phyloP scores from a whole-genome alignment of 306 rosid genomes.

The Rosa multiflora region DNA sequence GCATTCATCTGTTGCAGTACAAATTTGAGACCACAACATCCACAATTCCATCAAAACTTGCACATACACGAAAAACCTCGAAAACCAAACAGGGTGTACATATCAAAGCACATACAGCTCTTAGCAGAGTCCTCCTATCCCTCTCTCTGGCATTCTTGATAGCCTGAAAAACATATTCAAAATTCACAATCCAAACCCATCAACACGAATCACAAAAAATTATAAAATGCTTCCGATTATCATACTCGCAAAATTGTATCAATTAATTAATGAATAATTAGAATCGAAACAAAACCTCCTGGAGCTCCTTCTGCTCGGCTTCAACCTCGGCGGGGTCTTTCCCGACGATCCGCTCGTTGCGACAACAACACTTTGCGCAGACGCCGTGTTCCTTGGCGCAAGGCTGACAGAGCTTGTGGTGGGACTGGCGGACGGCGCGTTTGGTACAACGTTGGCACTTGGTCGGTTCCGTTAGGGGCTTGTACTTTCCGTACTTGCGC shows the following conservation, averaged over 20 bases:
- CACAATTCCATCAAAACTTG: not conserved
- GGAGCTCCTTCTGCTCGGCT: slow-evolving; percentile 83
- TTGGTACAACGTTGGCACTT: slow-evolving; percentile 87
- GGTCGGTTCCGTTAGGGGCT: slow-evolving; percentile 72
- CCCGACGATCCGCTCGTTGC: slow-evolving; percentile 62
- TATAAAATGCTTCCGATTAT: too few relatives aligned
- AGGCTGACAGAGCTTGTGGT: slow-evolving; percentile 74
- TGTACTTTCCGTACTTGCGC: slow-evolving; percentile 88
- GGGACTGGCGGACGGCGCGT: slow-evolving; percentile 87
- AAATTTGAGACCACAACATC: not conserved
- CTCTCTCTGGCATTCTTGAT: slow-evolving; percentile 84
- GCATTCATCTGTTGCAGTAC: slow-evolving; percentile 62
- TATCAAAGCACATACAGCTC: slow-evolving; percentile 60
- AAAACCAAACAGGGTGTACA: not conserved
- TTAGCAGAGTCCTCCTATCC: slow-evolving; percentile 67
- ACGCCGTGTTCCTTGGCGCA: slow-evolving; percentile 92
- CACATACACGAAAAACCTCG: not conserved
- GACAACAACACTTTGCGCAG: slow-evolving; percentile 82
- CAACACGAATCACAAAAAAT: not conserved
- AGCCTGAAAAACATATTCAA: slow-evolving; percentile 44
- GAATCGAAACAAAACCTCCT: slow-evolving; percentile 51
- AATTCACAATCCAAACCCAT: not conserved
- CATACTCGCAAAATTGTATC: too few relatives aligned
- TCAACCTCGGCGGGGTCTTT: slow-evolving; percentile 83
- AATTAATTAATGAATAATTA: not conserved